phyloP scores from a whole-genome alignment of 2,329 filamentous ascomycete species.

The Fusarium equiseti region DNA sequence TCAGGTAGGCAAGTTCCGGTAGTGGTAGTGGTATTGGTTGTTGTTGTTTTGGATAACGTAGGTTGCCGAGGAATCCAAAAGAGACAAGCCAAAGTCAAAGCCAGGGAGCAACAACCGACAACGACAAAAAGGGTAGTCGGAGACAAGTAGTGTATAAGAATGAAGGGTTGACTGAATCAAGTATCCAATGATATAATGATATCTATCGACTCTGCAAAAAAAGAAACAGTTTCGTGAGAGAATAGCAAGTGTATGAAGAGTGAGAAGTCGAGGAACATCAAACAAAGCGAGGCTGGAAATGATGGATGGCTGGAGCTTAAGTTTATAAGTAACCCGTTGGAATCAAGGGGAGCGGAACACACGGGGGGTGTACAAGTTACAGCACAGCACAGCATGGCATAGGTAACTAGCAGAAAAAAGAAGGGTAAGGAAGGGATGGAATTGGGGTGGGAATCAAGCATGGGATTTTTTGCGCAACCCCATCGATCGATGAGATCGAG shows the following conservation, averaged over 20 bases:
- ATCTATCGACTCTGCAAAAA: neutral
- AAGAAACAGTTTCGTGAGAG: slow-evolving; percentile 6
- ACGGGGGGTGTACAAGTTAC: slow-evolving; percentile 23
- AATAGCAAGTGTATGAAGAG: slow-evolving; percentile 18
- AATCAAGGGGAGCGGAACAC: slow-evolving; percentile 25
- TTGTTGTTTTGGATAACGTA: slow-evolving; percentile 18
- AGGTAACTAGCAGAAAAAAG: slow-evolving; percentile 15
- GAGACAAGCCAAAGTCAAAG: slow-evolving; percentile 14
- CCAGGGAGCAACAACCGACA: slow-evolving; percentile 16
- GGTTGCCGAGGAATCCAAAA: slow-evolving; percentile 25
- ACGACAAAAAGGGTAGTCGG: neutral
- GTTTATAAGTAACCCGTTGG: slow-evolving; percentile 42
- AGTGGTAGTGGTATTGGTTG: slow-evolving; percentile 19
- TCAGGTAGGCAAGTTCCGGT: slow-evolving; percentile 2
- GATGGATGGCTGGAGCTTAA: slow-evolving; percentile 42
- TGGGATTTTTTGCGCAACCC: slow-evolving; percentile 50
- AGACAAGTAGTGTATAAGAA: slow-evolving; percentile 4
- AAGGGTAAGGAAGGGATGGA: slow-evolving; percentile 38
- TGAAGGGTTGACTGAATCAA: neutral
- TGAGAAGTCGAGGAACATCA: slow-evolving; percentile 30
- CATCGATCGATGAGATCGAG: slow-evolving; percentile 55
- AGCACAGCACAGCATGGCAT: slow-evolving; percentile 6
- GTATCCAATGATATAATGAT: neutral
- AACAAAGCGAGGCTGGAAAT: slow-evolving; percentile 31
- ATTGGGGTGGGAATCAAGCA: slow-evolving; percentile 47